Base-by-base conservation (phyloP, 2,329 filamentous ascomycete species). In the Aureobasidium sp. region DNA sequence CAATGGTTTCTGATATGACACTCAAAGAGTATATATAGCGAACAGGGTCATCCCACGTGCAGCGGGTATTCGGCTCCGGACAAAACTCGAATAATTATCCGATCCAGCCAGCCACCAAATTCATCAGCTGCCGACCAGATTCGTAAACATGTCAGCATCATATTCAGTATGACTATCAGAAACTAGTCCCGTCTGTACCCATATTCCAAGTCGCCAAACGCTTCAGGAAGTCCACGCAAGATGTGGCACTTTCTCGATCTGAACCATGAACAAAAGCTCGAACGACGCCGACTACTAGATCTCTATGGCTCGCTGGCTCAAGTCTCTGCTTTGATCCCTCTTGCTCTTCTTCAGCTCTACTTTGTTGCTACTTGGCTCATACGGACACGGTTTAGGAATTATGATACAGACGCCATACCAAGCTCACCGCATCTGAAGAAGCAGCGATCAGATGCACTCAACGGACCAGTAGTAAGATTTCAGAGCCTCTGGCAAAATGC, bases 281-380 rank as follows among this genome's bases (percentile, higher is more conserved):
- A 75, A 27, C 76, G 83, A 37, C 75, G 82, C 35, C 71, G 77
- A 25, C 68, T 79, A 25, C 76, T 86, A n/a, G 78, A 84, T 66
- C 71, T 72, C 53, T 81, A 83, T 57, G 82, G 80, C 8, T 69
- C 74, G n/a, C 71, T 81, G 38, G 83, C 82, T 17, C 82, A 85
- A 68, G 70, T 77, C 63, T 83, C 82, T 1, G 74, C 79, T 5
- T 62, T 84, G 9, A 63, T 78, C 4, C 70, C 79, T 27, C 65
- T 82, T 15, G 64, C 74, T 3, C 61, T 76, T 2, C 75, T 77
- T 51, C 76, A 77, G 62, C 23, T 74, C 21, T 71, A 67, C 43
- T 75, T 74, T 57, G 62, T 76, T 19, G 42, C 70, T 2, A 62
- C 62, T 8, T 75, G 74, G 71, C 37, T 72, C 6, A 64, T 67